Base-by-base conservation (phyloP, 148 eudicot genomes). In the Simmondsia chinensis region DNA sequence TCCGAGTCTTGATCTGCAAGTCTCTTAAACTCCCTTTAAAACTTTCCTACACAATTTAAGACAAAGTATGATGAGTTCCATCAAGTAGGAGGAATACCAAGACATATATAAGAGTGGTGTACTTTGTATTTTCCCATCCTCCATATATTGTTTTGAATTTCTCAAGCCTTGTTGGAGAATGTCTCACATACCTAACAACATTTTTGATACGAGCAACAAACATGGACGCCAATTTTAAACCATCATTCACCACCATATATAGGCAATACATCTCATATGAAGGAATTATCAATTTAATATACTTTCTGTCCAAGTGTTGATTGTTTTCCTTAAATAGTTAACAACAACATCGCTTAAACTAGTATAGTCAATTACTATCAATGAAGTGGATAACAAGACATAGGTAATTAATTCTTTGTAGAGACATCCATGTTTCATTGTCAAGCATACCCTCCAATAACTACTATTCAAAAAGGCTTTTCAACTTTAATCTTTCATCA, bases 41-140 rank as follows among this genome's bases (percentile, higher is more conserved):
- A 23, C 2, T 11, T 14, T 16, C 6, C 4, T 1, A 46, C 46
- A 28, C 14, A 27, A 7, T 23, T 13, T 5, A 57, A 33, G 32
- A 48, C 39, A 2, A 39, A 9, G 9, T 13, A 39, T 1, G 61
- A 35, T 0, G 52, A 36, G 2, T 46, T 46, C 52, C 45, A 46
- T 19, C 45, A 23, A 25, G 63, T 39, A 4, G 31, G n/a, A n/a
- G n/a, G 46, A 15, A 57, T 40, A 57, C 48, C 54, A 20, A 57
- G 47, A 10, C 39, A 30, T n/a, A n/a, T n/a, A n/a, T 17, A 40
- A 16, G 1, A 39, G 10, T 0, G 7, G 2, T 2, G 29, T 30
- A 3, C 25, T 16, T 0, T 10, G 3, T 13, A 29, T 39, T 20
- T 48, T 39, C 10, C 20, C 33, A 5, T 22, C 27, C 18, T 20